Conservation (phyloP, 2,329 filamentous ascomycete species). For the Colletotrichum noveboracense region DNA sequence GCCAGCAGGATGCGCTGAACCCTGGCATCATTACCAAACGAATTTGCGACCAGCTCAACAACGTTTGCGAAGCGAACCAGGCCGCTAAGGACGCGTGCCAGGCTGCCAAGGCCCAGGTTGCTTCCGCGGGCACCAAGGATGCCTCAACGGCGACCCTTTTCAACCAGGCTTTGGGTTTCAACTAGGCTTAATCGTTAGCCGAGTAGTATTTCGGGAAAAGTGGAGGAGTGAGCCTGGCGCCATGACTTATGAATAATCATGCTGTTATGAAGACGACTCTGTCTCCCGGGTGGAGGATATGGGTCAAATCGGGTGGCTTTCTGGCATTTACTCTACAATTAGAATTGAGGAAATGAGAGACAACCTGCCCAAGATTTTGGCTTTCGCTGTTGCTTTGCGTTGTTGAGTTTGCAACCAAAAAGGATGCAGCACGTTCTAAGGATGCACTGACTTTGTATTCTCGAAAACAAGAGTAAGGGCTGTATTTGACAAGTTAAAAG, state of each 20-base stretch:
- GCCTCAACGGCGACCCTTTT: constrained; percentile 54
- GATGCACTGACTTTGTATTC: not conserved
- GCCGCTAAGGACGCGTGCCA: constrained; percentile 56
- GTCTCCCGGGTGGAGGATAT: not conserved
- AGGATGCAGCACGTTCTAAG: not conserved
- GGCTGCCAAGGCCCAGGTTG: constrained; percentile 53
- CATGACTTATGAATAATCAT: not conserved
- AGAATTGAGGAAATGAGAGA: not conserved
- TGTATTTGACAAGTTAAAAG: not conserved
- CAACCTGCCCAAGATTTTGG: not conserved
- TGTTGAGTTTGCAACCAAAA: not conserved
- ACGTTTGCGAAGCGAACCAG: constrained; percentile 61
- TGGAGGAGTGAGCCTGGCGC: not conserved
- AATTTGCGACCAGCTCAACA: constrained; percentile 65
- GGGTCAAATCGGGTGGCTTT: not conserved
- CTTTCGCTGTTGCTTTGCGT: not conserved
- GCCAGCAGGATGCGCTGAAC: constrained; percentile 64
- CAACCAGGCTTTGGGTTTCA: constrained; percentile 46
- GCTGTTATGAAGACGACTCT: not conserved
- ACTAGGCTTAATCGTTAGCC: constrained; percentile 27
- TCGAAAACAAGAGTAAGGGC: not conserved
- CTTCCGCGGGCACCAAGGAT: constrained; percentile 53
- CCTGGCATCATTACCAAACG: constrained; percentile 69
- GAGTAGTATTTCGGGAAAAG: not conserved
- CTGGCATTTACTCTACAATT: not conserved